Evolutionary conservation across 73 alveolate genomes (phyloP), one percentile per base, ranked within the genome.

Genomic region (Uronychia setigera): DNA sequence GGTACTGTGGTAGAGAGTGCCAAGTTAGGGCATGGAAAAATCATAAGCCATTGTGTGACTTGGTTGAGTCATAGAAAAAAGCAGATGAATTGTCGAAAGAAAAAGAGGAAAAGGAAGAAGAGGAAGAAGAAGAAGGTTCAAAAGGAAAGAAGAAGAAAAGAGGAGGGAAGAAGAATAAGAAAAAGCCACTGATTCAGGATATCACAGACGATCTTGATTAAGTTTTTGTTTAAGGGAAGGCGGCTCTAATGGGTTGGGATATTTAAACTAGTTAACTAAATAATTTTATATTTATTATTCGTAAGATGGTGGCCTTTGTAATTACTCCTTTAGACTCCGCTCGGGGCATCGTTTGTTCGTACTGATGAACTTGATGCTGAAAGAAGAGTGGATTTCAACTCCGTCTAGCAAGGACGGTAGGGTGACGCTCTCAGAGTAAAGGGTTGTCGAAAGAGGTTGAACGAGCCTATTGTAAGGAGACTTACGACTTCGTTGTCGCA

Each of bases 1-100:
- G 99, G 99, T 98, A 97, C 87, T 98, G 99, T 78, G 81, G 98
- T 58, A 96, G 98, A 85, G 99, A 98, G 75, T 98, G 99, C 84
- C 96, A 98, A 86, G 93, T 94, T 34, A 92, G 93, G 81, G 97
- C 95, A 79, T 98, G 99, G 99, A 95, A 95, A 87, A 95, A 85
- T 14, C 99, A 98, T 88, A 98, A 98, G 90, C 78, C 89, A 27
- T 82, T 93, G 29, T 98, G 99, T 35, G 95, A 91, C n/a, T 80
- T 95, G 57, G 92, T 92, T 31, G 86, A 91, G 60, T 80, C 80
- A 35, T 79, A 85, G 75, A 93, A 84, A 34, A 88, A 87, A 86
- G 92, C 84, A 35, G 97, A 92, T 57, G 83, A 79, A 34, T 78
- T 79, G 79, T 59, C 82, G 67, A 81, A 83, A 30, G 89, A 92